phyloP scores from a whole-genome alignment of 441 rosid species.

The Mallotus japonicus region DNA sequence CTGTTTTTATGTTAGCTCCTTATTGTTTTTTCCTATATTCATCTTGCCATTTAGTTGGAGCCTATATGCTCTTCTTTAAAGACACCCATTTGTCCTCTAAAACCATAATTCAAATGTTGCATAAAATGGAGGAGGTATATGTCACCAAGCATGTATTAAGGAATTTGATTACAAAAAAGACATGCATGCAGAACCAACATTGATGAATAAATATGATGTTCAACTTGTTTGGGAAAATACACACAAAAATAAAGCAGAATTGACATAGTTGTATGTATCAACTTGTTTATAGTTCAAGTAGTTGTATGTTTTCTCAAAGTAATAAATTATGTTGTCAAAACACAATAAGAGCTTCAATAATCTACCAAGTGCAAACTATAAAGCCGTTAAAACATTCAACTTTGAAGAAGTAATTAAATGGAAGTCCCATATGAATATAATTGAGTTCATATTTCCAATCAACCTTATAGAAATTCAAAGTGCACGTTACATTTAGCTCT shows the following conservation, averaged over 20 bases:
- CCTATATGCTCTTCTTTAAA: slow-evolving; percentile 78
- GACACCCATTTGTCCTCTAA: slow-evolving; percentile 95
- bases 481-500: slow-evolving; percentile 65
- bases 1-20: slow-evolving; percentile 29
- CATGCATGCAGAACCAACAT: not conserved
- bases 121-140: not conserved
- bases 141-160: not conserved
- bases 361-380: too few species aligned
- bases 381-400: too few species aligned
- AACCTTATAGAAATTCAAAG: slow-evolving; percentile 89
- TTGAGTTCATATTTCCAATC: slow-evolving; percentile 12
- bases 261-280: not conserved
- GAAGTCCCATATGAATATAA: not conserved
- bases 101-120: slow-evolving; percentile 18
- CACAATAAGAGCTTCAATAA: not conserved
- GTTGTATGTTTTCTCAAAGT: not conserved
- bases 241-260: not conserved
- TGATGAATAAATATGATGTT: not conserved
- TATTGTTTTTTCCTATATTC: slow-evolving; percentile 26
- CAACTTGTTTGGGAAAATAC: not conserved
- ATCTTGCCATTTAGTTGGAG: slow-evolving; percentile 45
- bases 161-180: too few species aligned
- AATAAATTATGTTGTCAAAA: slow-evolving; percentile 10
- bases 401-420: slow-evolving; percentile 9
- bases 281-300: not conserved